These are phyloP conservation scores for Selaginella tamariscina DNA, from an alignment of 75 land plant genomes.

Conservation along the genomic window DNA sequence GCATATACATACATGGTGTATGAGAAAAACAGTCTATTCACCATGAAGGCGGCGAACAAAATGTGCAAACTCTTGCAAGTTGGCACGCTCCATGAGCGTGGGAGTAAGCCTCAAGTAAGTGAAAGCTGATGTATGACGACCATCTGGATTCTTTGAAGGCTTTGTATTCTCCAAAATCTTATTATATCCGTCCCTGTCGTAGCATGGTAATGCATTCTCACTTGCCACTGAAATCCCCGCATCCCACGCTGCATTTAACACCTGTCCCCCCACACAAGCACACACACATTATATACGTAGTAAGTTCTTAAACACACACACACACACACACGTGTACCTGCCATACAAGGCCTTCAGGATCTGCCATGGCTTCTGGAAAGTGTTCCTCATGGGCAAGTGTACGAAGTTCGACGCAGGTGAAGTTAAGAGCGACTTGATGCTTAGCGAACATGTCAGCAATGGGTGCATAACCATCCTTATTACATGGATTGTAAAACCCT, in stretches of 20 bases:
- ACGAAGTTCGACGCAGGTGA: conserved; percentile 72
- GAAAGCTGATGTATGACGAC: background rate
- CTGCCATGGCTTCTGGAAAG: conserved; percentile 67
- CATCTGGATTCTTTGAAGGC: conserved; percentile 11
- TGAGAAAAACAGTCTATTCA: too few relatives aligned
- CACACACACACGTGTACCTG: conserved; percentile 41
- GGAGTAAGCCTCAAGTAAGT: conserved; percentile 9
- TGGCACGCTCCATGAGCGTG: background rate
- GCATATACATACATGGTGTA: too few relatives aligned
- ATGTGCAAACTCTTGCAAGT: background rate
- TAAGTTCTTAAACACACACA: too few relatives aligned
- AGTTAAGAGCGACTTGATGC: conserved; percentile 31
- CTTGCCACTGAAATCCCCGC: conserved; percentile 2
- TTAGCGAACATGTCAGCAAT: conserved; percentile 46
- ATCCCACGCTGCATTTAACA: conserved; percentile 12
- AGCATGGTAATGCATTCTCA: conserved; percentile 10
- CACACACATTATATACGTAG: too few relatives aligned
- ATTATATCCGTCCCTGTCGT: conserved; percentile 7
- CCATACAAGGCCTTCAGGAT: conserved; percentile 83
- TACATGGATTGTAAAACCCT: conserved; percentile 68
- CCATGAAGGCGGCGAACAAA: background rate
- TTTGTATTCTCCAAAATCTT: conserved; percentile 10
- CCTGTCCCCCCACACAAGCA: too few relatives aligned
- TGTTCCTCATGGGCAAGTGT: conserved; percentile 48
- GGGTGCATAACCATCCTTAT: conserved; percentile 65